Conservation (phyloP, 441 rosid genomes). For the Populus tomentosa region DNA sequence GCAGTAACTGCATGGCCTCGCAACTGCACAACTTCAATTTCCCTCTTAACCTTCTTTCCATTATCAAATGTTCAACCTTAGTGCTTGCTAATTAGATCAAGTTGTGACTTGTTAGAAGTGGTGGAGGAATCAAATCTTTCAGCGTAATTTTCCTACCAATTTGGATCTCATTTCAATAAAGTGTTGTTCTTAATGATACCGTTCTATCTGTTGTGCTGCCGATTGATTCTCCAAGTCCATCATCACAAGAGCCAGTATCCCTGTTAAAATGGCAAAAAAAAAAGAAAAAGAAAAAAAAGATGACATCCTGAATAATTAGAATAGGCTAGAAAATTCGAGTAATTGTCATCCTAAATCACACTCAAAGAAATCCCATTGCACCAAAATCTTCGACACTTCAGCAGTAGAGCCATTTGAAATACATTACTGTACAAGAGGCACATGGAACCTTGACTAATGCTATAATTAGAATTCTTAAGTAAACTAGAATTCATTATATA, state of each 20-base stretch:
- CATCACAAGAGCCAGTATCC: neutral
- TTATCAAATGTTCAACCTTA: neutral
- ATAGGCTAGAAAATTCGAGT: neutral
- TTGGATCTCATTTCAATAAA: neutral
- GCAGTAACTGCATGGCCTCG: slow-evolving; percentile 4
- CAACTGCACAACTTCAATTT: neutral
- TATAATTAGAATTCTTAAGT: neutral
- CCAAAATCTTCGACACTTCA: neutral
- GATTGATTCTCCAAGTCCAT: neutral
- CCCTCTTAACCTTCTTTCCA: neutral
- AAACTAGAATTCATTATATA: neutral
- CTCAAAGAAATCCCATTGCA: neutral
- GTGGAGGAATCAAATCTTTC: slow-evolving; percentile 4
- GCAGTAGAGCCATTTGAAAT: neutral
- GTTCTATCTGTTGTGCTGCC: neutral
- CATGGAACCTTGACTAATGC: neutral
- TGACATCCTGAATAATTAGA: neutral
- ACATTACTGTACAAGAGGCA: neutral
- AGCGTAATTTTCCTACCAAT: neutral
- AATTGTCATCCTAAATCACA: neutral
- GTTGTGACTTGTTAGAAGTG: neutral
- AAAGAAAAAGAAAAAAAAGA: too few species aligned
- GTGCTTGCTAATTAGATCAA: neutral
- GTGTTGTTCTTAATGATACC: neutral
- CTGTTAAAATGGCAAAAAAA: neutral